A percentile compares a stretch with the other conserved stretches of the same genome.
Conservation (phyloP, 2,329 filamentous ascomycete species). For the Fusarium keratoplasticum region DNA sequence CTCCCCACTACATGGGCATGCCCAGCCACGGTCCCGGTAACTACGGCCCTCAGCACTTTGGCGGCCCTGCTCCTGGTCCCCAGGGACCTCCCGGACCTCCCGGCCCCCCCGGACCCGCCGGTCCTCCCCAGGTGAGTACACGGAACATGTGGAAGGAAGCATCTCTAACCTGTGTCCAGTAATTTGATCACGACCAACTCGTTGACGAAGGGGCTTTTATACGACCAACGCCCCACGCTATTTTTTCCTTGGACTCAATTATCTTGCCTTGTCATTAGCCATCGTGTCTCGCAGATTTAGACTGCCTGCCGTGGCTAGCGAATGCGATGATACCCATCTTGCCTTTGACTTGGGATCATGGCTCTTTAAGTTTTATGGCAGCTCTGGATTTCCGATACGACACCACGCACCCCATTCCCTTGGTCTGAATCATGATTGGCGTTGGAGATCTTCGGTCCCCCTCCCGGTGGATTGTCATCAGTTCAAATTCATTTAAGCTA, state of each 20-base stretch:
- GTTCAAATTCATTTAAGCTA: conserved; percentile 51
- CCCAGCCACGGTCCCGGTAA: conserved; percentile 58
- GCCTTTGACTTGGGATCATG: conserved; percentile 42
- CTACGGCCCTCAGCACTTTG: conserved; percentile 61
- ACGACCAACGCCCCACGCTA: conserved; percentile 38
- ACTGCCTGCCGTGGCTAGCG: conserved; percentile 40
- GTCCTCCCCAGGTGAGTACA: conserved; percentile 54
- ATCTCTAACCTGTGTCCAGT: conserved; percentile 36
- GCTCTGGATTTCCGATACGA: conserved; percentile 46
- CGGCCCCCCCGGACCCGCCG: conserved; percentile 52
- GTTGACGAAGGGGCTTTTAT: conserved; percentile 43
- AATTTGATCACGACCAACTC: conserved; percentile 46
- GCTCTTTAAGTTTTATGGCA: conserved; percentile 46
- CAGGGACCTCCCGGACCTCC: conserved; percentile 57
- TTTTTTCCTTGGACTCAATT: conserved; percentile 44
- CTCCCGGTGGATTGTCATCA: conserved; percentile 51
- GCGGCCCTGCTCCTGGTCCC: conserved; percentile 56
- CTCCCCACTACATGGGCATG: conserved; percentile 66
- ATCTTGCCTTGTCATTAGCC: conserved; percentile 41
- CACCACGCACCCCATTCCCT: conserved; percentile 49
- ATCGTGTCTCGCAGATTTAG: conserved; percentile 35
- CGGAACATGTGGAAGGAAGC: conserved; percentile 8
- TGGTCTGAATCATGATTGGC: conserved; percentile 56
- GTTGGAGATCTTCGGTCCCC: conserved; percentile 54
- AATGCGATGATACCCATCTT: conserved; percentile 42